These are phyloP conservation scores for Diaporthe caulivora DNA, from an alignment of 2,329 filamentous ascomycete genomes.

Conservation along the genomic window DNA sequence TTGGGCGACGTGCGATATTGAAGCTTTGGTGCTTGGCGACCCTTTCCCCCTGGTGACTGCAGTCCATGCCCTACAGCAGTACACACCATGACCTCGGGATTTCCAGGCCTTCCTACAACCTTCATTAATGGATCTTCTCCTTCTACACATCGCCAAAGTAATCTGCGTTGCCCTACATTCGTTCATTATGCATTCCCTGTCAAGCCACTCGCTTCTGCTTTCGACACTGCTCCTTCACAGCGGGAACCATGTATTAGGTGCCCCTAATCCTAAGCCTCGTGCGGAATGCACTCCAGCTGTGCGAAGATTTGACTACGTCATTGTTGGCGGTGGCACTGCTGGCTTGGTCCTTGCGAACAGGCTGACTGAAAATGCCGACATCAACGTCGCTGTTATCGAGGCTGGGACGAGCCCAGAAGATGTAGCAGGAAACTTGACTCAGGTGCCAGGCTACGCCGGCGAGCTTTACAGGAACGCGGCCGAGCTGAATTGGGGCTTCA, in stretches of 20 bases:
- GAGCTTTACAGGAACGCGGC: neutral
- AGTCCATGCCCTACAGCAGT: neutral
- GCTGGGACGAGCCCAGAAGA: conserved; percentile 14
- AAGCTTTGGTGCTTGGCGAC: neutral
- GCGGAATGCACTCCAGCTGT: conserved; percentile 1
- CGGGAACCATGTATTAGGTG: conserved; percentile 1
- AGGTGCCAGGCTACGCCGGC: conserved; percentile 30
- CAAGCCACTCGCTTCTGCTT: conserved; percentile 16
- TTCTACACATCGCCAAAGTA: neutral
- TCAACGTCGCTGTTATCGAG: conserved; percentile 31
- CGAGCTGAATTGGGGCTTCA: conserved; percentile 28
- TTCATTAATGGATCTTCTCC: neutral
- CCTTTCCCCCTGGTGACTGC: neutral
- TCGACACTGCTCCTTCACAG: conserved; percentile 5
- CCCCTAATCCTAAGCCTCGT: neutral
- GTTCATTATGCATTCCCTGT: conserved; percentile 6
- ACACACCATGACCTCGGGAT: neutral
- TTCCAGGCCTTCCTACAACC: neutral
- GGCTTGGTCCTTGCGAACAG: conserved; percentile 31
- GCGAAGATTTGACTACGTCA: conserved; percentile 30
- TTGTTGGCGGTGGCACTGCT: conserved; percentile 34
- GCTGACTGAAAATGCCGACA: conserved; percentile 17
- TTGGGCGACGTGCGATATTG: neutral
- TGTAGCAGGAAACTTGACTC: conserved; percentile 17
- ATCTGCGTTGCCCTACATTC: neutral